Base-by-base conservation (phyloP, 768 basidiomycete genomes). In the Kwoniella botswanensis region DNA sequence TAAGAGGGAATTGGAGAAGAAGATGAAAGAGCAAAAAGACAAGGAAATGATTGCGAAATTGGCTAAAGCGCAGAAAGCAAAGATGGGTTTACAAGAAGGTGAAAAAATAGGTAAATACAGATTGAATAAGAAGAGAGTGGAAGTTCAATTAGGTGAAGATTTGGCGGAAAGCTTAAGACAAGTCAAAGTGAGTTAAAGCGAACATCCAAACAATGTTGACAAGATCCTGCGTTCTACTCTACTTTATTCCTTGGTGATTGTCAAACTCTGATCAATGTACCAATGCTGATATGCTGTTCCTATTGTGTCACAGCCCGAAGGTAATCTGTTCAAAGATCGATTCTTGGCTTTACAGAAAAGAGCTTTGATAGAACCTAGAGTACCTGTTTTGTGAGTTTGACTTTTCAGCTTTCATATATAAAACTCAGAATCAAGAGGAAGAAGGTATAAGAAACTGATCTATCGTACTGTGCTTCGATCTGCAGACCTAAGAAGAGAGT, bases 71-170 rank as follows among this genome's bases (percentile, higher is more conserved):
- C 86, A 89, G 70, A 89, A 87, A 71, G 88, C 86, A 77, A 85
- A 84, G 52, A 82, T 84, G 42, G 93, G 94, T 9, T 81, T 94
- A 13, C 88, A 86, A 0, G 94, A 76, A 12, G 82, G 94, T 0
- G 87, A 88, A 82, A 88, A 87, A 76, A 78, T 97, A 0, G 95
- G 95, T 9, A 94, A 90, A 81, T 90, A 95, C 76, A 87, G 86
- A 46, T 90, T 95, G 0, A 89, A 88, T 0, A 88, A 88, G 74
- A 87, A 85, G 15, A 85, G 86, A 43, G 87, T 94, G 4, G 92
- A 90, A 56, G 94, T 98, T 17, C 94, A 97, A 83, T 87, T 96
- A 0, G 93, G 93, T 2, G 94, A 96, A 72, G 93, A 97, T 79
- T 83, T 97, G 60, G 91, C 88, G 67, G 94, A 97, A 84, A 94